phyloP scores from a whole-genome alignment of 2,329 filamentous ascomycete species.

The Aciculosporium take region DNA sequence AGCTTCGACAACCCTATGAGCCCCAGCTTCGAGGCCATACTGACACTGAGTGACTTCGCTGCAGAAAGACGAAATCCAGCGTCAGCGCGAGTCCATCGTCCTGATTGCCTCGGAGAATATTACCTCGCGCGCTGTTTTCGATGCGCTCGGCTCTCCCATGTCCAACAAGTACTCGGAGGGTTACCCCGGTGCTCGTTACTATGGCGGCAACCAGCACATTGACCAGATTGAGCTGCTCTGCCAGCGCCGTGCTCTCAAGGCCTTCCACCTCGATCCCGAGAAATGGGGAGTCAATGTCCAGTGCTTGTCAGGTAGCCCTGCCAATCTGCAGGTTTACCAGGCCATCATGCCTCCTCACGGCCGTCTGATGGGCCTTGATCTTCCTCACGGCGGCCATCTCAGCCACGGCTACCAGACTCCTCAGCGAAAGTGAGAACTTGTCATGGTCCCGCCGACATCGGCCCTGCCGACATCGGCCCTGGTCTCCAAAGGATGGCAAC shows the following conservation, averaged over 20 bases:
- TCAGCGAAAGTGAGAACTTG: conserved; percentile 56
- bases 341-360: conserved; percentile 93
- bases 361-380: conserved; percentile 89
- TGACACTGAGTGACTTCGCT: conserved; percentile 20
- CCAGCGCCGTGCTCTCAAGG: conserved; percentile 82
- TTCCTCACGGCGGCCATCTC: conserved; percentile 88
- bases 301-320: conserved; percentile 80
- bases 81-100: conserved; percentile 95
- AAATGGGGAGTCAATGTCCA: conserved; percentile 99
- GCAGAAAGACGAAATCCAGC: conserved; percentile 83
- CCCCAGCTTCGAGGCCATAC: not conserved
- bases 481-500: not conserved
- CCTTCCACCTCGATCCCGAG: conserved; percentile 71
- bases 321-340: conserved; percentile 97
- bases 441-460: conserved; percentile 6
- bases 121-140: conserved; percentile 94
- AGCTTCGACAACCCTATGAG: not conserved
- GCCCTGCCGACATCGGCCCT: not conserved
- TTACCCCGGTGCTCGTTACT: conserved; percentile 95
- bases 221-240: conserved; percentile 91
- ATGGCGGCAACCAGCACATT: conserved; percentile 98
- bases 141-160: conserved; percentile 88
- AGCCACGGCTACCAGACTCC: conserved; percentile 97
- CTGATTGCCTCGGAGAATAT: conserved; percentile 99
- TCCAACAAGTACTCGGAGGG: conserved; percentile 99